Base-by-base conservation (phyloP, 2,329 filamentous ascomycete species). In the Cordyceps cateniannulata region DNA sequence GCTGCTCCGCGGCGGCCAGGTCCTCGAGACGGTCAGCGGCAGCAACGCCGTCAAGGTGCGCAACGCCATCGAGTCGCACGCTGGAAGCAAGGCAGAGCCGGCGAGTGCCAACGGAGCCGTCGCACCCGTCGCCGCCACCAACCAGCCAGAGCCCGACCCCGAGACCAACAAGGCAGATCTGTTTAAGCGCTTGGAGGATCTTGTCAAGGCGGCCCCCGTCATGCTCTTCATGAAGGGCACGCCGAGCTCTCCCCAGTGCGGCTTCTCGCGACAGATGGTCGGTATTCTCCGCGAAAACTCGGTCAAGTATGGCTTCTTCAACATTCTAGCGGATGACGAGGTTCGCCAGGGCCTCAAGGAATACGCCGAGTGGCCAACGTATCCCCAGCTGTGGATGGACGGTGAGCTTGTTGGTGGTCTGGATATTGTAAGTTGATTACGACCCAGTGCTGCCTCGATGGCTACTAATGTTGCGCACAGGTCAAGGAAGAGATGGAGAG, bases 201-300 rank as follows among this genome's bases (percentile, higher is more conserved):
- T 99, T 40, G 93, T 98, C 66, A 96, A 93, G 78, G 95, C 95
- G 5, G 93, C 95, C 35, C 91, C 93, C 0, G 93, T 99, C 35
- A 99, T 99, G 95, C 81, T 99, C 29, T 99, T 99, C 76, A 96
- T 96, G 91, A 96, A 96, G 79, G 93, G 92, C n/a, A 96, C 91
- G 3, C 92, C 92, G 0, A 90, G 87, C 65, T 83, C 85, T 35
- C 92, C 92, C 1, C 90, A 96, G 75, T 96, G 93, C 70, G 92
- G 95, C 2, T 99, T 99, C 77, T 96, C 91, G 66, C 81, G 93
- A 66, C 92, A 97, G 77, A 79, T 96, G 49, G 95, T 99, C 48
- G 86, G 80, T 27, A 84, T 99, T 51, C 77, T 99, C 68, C 85
- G 95, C 57, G 93, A 98, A 76, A 88, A 91, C 71, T 89, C 89